Base-by-base conservation (phyloP, 805 yeast species). In the Trichomonascus vanleenenianus region DNA sequence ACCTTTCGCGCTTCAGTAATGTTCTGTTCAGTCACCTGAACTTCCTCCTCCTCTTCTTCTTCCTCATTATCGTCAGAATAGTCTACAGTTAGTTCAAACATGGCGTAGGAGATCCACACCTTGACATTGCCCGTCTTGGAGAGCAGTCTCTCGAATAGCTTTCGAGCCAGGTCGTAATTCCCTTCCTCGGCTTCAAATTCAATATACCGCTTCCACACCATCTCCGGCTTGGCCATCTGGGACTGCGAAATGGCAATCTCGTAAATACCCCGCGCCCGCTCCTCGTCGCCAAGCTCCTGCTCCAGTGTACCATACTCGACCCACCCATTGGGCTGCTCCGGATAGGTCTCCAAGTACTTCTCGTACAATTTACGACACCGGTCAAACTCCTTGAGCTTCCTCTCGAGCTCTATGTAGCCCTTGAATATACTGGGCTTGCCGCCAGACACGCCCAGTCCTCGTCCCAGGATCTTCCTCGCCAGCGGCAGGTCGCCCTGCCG, bases 341-440 rank as follows among this genome's bases (percentile, higher is more conserved):
- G 72, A 51, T 67, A 72, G 1, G 58, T 52, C 51, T 78, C 81
- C n/a, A 85, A 51, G 65, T 74, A 76, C 56, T 77, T 80, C 51
- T 81, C 85, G 59, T 78, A 87, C 2, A 93, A 57, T 58, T 67
- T 78, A 30, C 97, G 66, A 6, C 83, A 88, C 31, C 96, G 65
- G 49, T 83, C 94, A 70, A 84, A 84, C 55, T 88, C 93, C 32
- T 83, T 84, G 39, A 89, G 60, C 44, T 70, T 66, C 33, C 67
- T 67, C 58, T 91, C 97, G 31, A 88, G 52, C 1, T 65, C 68
- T 40, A 91, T 81, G 62, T 93, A 93, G 49, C 70, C 70, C 50
- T 66, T 67, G 57, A 82, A 79, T 0, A 85, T 62, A 43, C 76
- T 76, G 1, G 64, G 67, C 56, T 79, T 81, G 0, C 55, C 52